Conservation (phyloP, 305 asterid species). For the Solanum hybrid region DNA sequence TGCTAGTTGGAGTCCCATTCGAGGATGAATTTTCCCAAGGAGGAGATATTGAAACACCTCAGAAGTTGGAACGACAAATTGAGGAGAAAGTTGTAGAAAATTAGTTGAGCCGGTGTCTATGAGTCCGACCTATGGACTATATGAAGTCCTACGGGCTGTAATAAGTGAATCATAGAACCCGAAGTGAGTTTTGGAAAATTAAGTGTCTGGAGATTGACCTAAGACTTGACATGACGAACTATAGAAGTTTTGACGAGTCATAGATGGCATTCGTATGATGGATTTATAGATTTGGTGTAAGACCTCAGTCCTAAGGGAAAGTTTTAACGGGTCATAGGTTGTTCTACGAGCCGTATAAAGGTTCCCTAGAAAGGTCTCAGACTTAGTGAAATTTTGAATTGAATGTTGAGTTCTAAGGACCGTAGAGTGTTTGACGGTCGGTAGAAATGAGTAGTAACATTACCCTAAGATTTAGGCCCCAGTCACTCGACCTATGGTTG, state of each 20-base stretch:
- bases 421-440: not conserved
- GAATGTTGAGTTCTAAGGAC: no score
- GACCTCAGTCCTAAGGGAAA: not conserved
- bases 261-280: not conserved
- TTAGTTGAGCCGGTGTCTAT: not conserved
- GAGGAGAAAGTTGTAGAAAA: not conserved
- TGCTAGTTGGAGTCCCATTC: not conserved
- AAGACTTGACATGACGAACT: not conserved
- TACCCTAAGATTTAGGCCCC: not conserved
- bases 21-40: not conserved
- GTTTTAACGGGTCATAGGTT: not conserved
- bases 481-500: not conserved
- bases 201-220: not conserved
- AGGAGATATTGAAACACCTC: not conserved
- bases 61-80: not conserved
- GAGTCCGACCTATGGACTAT: not conserved
- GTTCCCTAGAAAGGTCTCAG: not conserved
- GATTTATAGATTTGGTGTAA: not conserved
- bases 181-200: not conserved
- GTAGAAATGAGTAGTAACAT: not conserved
- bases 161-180: not conserved
- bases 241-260: not conserved
- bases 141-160: not conserved
- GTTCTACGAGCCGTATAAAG: not conserved
- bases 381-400: not conserved